Conservation (phyloP, 352 stramenopile species). For the Thraustotheca clavata region DNA sequence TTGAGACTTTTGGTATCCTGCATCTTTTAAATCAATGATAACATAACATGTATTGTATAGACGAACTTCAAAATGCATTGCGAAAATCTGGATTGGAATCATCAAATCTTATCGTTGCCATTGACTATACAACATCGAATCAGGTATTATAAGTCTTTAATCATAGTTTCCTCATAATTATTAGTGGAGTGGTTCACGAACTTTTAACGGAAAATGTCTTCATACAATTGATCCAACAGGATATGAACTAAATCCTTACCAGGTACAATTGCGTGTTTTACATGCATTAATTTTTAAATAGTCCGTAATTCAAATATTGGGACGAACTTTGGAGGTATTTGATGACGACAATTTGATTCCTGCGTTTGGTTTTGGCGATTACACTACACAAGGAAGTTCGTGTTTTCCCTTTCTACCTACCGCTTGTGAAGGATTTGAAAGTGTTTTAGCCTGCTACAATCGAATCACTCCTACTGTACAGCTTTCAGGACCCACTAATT, state of each 20-base stretch:
- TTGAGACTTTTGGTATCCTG: constrained; percentile 53
- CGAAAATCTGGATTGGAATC: constrained; percentile 54
- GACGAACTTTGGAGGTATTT: constrained; percentile 55
- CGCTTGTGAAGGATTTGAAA: constrained; percentile 41
- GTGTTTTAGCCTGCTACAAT: constrained; percentile 55
- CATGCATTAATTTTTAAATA: constrained; percentile 20
- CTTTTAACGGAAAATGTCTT: constrained; percentile 47
- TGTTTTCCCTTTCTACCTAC: constrained; percentile 42
- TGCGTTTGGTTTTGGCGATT: constrained; percentile 58
- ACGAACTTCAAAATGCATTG: constrained; percentile 12
- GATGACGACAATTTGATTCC: constrained; percentile 78
- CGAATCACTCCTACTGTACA: constrained; percentile 43
- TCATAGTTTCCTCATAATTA: background rate
- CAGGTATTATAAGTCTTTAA: constrained; percentile 22
- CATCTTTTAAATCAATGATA: constrained; percentile 32
- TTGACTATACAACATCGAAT: constrained; percentile 72
- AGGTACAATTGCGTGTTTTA: constrained; percentile 25
- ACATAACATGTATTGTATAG: constrained; percentile 29
- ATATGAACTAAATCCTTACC: constrained; percentile 44
- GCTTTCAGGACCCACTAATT: constrained; percentile 52
- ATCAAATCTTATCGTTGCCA: constrained; percentile 56
- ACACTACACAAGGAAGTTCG: constrained; percentile 31
- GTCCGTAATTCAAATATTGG: constrained; percentile 71
- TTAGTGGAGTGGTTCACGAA: constrained; percentile 54
- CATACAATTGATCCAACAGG: constrained; percentile 47